A percentile compares a stretch with the other conserved stretches of the same genome.
These are phyloP conservation scores for Nidula microcarpa DNA, from an alignment of 768 basidiomycete species.

Conservation along the genomic window DNA sequence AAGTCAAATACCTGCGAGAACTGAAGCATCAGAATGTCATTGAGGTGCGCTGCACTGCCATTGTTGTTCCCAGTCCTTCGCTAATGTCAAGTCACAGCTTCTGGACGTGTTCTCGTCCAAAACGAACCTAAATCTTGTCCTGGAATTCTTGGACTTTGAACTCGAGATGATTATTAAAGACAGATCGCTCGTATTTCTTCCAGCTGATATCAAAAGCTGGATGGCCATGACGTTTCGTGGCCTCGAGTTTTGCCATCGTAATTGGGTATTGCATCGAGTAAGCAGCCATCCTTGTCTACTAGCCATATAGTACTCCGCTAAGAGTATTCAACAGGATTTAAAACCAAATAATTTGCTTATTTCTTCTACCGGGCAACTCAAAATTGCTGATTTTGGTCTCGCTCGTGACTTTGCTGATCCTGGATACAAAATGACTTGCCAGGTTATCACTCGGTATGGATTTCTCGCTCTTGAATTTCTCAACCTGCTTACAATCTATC, in stretches of 20 bases:
- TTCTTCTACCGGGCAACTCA: constrained; percentile 84
- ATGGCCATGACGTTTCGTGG: constrained; percentile 98
- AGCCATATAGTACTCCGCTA: neutral
- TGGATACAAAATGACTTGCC: constrained; percentile 94
- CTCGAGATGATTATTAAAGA: constrained; percentile 97
- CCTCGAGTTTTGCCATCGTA: constrained; percentile 96
- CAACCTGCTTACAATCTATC: too few species aligned
- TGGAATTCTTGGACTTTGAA: constrained; percentile 95
- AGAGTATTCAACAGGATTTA: constrained; percentile 61
- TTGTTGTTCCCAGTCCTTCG: neutral
- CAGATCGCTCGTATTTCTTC: constrained; percentile 84
- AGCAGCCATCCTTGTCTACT: constrained; percentile 10
- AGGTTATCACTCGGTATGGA: constrained; percentile 93
- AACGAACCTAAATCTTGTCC: constrained; percentile 93
- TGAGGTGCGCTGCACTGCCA: constrained; percentile 48
- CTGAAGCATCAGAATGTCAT: constrained; percentile 94
- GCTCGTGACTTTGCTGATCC: constrained; percentile 96
- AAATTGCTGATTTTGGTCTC: constrained; percentile 98
- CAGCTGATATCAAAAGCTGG: constrained; percentile 98
- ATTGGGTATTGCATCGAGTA: constrained; percentile 91
- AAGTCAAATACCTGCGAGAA: constrained; percentile 96
- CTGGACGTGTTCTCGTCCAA: constrained; percentile 96
- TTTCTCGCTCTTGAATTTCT: neutral
- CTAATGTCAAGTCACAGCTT: constrained; percentile 46
- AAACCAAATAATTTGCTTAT: constrained; percentile 99